These are phyloP conservation scores for Penicillium digitatum DNA, from an alignment of 2,329 filamentous ascomycete species.

Conservation along the genomic window DNA sequence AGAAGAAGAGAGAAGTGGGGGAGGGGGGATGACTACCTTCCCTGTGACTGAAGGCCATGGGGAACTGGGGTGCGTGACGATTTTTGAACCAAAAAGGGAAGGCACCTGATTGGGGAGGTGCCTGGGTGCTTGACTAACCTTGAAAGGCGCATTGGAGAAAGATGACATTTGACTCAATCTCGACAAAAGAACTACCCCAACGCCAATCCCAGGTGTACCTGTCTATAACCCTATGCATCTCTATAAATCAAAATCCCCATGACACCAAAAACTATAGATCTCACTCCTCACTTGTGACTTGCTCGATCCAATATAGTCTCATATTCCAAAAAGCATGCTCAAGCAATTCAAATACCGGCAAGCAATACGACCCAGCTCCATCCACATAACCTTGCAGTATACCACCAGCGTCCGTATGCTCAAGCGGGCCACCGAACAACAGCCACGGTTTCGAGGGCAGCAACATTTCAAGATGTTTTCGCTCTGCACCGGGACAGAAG, in stretches of 20 bases:
- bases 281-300: not conserved
- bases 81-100: not conserved
- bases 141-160: not conserved
- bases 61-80: not conserved
- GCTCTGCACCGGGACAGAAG: slow-evolving; percentile 59
- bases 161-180: not conserved
- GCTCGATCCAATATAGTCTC: slow-evolving; percentile 29
- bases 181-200: not conserved
- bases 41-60: not conserved
- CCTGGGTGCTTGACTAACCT: not conserved
- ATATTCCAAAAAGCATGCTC: slow-evolving; percentile 40
- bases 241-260: not conserved
- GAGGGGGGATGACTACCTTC: not conserved
- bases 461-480: slow-evolving; percentile 49
- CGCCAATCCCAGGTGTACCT: not conserved
- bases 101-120: not conserved
- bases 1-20: no score
- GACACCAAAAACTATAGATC: not conserved
- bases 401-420: slow-evolving; percentile 28
- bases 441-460: slow-evolving; percentile 50
- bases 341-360: slow-evolving; percentile 31
- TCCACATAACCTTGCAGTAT: slow-evolving; percentile 21
- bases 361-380: slow-evolving; percentile 20
- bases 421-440: slow-evolving; percentile 54
- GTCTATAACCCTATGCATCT: not conserved